These are phyloP conservation scores for Quercus mongolica DNA, from an alignment of 306 rosid genomes.

Conservation along the genomic window DNA sequence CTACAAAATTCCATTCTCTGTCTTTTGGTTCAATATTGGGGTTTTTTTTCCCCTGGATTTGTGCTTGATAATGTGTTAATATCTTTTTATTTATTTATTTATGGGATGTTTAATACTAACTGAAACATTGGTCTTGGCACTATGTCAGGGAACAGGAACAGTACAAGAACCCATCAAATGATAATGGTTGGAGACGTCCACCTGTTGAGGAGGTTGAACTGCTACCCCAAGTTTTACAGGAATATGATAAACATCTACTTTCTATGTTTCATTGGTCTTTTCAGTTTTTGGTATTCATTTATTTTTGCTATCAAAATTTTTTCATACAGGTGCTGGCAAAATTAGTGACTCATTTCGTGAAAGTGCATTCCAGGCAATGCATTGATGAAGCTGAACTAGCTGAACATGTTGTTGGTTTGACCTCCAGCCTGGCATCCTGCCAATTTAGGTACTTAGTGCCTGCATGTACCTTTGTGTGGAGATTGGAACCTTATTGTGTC, in stretches of 20 bases:
- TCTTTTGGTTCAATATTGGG: not conserved
- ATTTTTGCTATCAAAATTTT: slow-evolving; percentile 14
- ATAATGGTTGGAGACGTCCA: slow-evolving; percentile 72
- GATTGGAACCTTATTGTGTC: slow-evolving; percentile 5
- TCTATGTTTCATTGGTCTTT: slow-evolving; percentile 7
- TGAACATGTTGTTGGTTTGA: slow-evolving; percentile 93
- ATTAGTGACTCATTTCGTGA: slow-evolving; percentile 59
- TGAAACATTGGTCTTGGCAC: slow-evolving; percentile 21
- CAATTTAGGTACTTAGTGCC: slow-evolving; percentile 69
- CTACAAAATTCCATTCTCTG: not conserved
- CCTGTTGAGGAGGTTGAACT: slow-evolving; percentile 83
- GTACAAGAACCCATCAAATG: slow-evolving; percentile 68
- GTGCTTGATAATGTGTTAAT: slow-evolving; percentile 1
- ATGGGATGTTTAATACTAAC: not conserved
- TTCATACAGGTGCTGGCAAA: slow-evolving; percentile 69
- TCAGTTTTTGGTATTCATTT: not conserved
- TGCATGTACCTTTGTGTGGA: not conserved
- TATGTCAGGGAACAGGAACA: slow-evolving; percentile 69
- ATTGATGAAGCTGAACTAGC: slow-evolving; percentile 93
- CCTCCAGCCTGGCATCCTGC: slow-evolving; percentile 84
- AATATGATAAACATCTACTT: not conserved
- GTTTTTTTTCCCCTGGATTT: not conserved
- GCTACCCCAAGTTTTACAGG: slow-evolving; percentile 18
- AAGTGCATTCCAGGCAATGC: slow-evolving; percentile 88
- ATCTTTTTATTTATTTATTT: too few relatives aligned